Evolutionary conservation across 768 basidiomycete genomes (phyloP).

Genomic region (Mycena alexandri): DNA sequence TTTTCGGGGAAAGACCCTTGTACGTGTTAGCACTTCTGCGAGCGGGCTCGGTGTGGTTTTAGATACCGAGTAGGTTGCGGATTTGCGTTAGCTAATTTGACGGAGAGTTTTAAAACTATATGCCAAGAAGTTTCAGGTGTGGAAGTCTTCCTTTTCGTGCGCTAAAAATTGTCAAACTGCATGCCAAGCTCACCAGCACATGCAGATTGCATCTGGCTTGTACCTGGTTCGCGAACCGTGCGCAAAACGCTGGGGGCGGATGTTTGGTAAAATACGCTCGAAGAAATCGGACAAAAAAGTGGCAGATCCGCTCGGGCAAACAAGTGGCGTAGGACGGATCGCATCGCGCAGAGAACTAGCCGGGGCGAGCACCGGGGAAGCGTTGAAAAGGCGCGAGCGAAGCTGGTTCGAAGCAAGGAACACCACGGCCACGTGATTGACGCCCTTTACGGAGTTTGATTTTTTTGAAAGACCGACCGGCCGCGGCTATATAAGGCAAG

Average conservation of each 20-base stretch:
- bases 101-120: background rate
- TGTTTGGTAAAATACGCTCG: constrained; percentile 16
- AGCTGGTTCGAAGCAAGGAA: constrained; percentile 9
- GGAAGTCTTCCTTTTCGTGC: background rate
- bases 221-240: background rate
- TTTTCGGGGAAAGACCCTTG: constrained; percentile 4
- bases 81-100: constrained; percentile 32
- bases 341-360: constrained; percentile 9
- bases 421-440: too few relatives aligned
- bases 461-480: too few relatives aligned
- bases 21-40: constrained; percentile 6
- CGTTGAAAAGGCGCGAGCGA: background rate
- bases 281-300: constrained; percentile 8
- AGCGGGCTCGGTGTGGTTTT: background rate
- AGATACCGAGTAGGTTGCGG: constrained; percentile 25
- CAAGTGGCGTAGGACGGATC: constrained; percentile 27
- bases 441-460: too few relatives aligned
- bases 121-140: background rate
- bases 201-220: background rate
- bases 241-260: background rate
- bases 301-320: constrained; percentile 22
- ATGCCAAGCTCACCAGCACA: background rate
- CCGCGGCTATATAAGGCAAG: constrained; percentile 2
- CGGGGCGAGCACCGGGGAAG: constrained; percentile 21
- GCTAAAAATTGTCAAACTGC: background rate